Evolutionary conservation across 352 stramenopile genomes (phyloP), one percentile per base, ranked within the genome.

Genomic region (Phytophthora multivora): DNA sequence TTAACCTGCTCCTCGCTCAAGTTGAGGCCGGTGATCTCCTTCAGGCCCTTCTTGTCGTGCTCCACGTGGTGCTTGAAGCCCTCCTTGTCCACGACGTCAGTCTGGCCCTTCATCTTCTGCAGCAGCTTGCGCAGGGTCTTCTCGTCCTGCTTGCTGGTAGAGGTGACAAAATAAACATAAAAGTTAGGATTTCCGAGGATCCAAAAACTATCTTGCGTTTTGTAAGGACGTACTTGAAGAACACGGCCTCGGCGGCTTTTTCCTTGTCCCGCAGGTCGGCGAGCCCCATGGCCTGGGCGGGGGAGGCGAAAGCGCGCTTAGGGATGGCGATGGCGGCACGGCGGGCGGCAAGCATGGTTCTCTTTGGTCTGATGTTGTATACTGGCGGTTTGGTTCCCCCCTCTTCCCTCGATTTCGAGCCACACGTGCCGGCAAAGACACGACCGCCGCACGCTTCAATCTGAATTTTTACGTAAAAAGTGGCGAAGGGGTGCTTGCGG

Each of bases 51-150:
- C 69, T 80, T 86, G 70, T 95, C 86, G 73, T 91, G 73, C 28
- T 83, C 71, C 39, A 93, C 59, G 71, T 95, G 84, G 69, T 74
- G 61, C 77, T 95, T 88, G 30, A 73, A 68, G 38, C 86, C 86
- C 18, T 61, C 51, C 25, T 71, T 73, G 61, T 95, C 86, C 58
- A 69, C 76, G 45, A 69, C 69, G 53, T 95, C 85, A 8, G 85
- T 77, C 74, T 96, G 85, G 15, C 66, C 75, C 76, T 96, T 94
- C 68, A 96, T 72, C 81, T 96, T 96, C 71, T 92, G 77, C 40
- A 96, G 74, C 52, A 96, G 77, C 75, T 91, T 91, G 71, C 87
- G 87, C 19, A 96, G 84, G 16, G 83, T 26, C 71, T 90, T 92
- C 68, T 96, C 87, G 59, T 96, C 87, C 58, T 92, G 67, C 76